Base-by-base conservation (phyloP, 2,329 filamentous ascomycete species). In the Aspergillus eucalypticola region DNA sequence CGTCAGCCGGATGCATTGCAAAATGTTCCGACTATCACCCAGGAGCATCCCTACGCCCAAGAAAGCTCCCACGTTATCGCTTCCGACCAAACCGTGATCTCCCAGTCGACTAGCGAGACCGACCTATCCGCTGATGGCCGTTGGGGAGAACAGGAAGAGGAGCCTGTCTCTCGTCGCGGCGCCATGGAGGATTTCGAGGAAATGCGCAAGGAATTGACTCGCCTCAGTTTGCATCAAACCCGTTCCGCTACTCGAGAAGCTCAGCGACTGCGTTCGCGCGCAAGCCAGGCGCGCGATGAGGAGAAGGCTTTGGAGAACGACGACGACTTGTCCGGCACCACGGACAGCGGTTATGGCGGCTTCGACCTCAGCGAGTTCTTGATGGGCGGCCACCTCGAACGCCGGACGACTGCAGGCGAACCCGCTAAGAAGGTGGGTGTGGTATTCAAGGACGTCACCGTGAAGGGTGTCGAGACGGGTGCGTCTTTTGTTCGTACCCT, bases 351-450 rank as follows among this genome's bases (percentile, higher is more conserved):
- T 19, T 66, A 67, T 5, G 67, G 64, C 7, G 86, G 84, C 2
- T 92, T 93, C 64, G 84, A 90, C 61, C 81, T 93, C 1, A 84
- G 83, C 35, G 79, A 86, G 11, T 93, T 93, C 70, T 84, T 93
- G 76, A 84, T 86, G 50, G 86, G 90, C 61, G 90, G 90, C 1
- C 88, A 90, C 67, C 88, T 92, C 60, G 90, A 92, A 75, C 91
- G 89, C 71, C 83, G 89, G 11, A 85, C 84, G 2, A 83, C 87
- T 29, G 71, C 76, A 4, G 88, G 86, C 5, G 80, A 82, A 38
- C 89, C 90, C 0, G 84, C 88, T 10, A 95, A 94, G 78, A 90
- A 88, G 68, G 85, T 94, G 10, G 90, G 91, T 2, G 88, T 94
- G 1, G 79, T 92, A 1, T 94, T 88, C 80, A 90, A 89, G 75